phyloP scores from a whole-genome alignment of 169 alveolate genomes.

The Besnoitia besnoiti region DNA sequence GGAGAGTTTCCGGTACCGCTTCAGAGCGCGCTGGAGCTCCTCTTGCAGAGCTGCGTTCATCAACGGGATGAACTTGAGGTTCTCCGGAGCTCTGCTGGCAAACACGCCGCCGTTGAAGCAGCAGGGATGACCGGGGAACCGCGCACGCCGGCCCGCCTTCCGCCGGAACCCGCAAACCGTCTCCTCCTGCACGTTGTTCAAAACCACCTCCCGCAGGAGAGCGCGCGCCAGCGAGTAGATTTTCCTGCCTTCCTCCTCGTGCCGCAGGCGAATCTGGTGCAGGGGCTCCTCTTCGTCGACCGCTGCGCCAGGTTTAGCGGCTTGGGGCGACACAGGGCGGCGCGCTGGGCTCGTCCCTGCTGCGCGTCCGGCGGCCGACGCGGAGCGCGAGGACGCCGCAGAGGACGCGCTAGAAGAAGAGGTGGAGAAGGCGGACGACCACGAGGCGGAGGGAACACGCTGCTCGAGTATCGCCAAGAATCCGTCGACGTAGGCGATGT shows the following conservation, averaged over 20 bases:
- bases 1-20: neutral
- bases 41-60: neutral
- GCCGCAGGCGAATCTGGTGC: neutral
- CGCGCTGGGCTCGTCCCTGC: too few relatives aligned
- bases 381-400: conserved; percentile 1
- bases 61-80: neutral
- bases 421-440: neutral
- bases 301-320: neutral
- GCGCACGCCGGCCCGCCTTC: neutral
- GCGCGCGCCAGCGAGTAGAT: neutral
- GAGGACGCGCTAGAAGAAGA: neutral
- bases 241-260: neutral
- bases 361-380: conserved; percentile 3
- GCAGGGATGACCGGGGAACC: conserved; percentile 34
- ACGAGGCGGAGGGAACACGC: neutral
- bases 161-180: neutral
- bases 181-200: neutral
- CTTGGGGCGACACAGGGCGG: too few relatives aligned
- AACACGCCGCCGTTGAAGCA: conserved; percentile 15
- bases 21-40: neutral
- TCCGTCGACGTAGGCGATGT: neutral
- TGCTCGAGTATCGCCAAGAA: neutral
- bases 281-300: neutral
- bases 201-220: neutral
- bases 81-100: neutral